A percentile compares a stretch with the other conserved stretches of the same genome.
Conservation (phyloP, 2,329 filamentous ascomycete species). For the Phaeoacremonium minimum region DNA sequence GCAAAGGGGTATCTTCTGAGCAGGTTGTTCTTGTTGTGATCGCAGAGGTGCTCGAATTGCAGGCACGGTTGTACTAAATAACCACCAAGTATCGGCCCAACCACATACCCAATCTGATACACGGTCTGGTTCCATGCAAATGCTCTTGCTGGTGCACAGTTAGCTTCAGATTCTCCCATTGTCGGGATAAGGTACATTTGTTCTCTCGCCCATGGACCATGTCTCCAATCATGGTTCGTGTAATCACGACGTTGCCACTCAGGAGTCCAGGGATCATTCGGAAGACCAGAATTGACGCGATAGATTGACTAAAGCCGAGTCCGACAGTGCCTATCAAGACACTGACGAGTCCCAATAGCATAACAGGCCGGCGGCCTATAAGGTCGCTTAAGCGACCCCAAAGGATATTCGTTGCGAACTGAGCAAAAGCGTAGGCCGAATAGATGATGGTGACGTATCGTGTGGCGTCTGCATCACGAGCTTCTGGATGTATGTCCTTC, state of each 20-base stretch:
- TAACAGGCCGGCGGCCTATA: slow-evolving; percentile 33
- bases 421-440: slow-evolving; percentile 58
- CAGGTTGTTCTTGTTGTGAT: slow-evolving; percentile 2
- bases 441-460: slow-evolving; percentile 36
- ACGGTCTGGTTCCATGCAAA: slow-evolving; percentile 11
- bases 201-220: slow-evolving; percentile 9
- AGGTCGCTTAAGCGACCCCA: slow-evolving; percentile 48
- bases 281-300: slow-evolving; percentile 14
- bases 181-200: too few species aligned
- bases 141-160: slow-evolving; percentile 4
- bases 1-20: slow-evolving; percentile 7
- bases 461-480: slow-evolving; percentile 6
- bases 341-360: slow-evolving; percentile 23
- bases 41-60: slow-evolving; percentile 3
- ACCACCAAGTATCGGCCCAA: slow-evolving; percentile 8
- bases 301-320: slow-evolving; percentile 24
- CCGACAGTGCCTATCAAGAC: slow-evolving; percentile 32
- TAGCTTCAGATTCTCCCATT: too few species aligned
- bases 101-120: slow-evolving; percentile 7
- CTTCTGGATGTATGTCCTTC: neutral
- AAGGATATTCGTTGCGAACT: slow-evolving; percentile 51
- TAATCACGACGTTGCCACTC: slow-evolving; percentile 10
- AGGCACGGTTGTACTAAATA: slow-evolving; percentile 8
- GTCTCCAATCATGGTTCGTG: slow-evolving; percentile 10
- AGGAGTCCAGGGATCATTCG: slow-evolving; percentile 6